Base-by-base conservation (phyloP, 2,329 filamentous ascomycete species). In the Colletotrichum tropicicola region DNA sequence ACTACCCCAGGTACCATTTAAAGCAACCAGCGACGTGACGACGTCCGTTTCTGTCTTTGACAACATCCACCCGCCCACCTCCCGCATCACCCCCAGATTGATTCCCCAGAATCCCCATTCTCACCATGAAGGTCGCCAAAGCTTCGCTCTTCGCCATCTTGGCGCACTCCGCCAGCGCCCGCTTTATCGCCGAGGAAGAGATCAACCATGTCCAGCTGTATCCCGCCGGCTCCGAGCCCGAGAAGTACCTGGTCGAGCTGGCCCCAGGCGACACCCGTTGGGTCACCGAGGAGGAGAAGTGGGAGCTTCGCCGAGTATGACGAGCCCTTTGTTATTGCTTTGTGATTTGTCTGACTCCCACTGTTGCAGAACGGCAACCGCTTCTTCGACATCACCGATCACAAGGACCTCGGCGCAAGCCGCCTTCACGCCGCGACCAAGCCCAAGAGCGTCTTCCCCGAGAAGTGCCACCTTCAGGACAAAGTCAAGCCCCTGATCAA, bases 281-380 rank as follows among this genome's bases (percentile, higher is more conserved):
- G 92, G 91, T 98, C 30, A 97, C 93, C 0, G 95, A 98, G 73
- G 92, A 97, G 35, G 90, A 98, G 81, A 99, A 98, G 80, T 98
- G 95, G 94, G 89, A 91, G 77, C 82, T 98, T 68, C 90, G 92
- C 73, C 86, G 93, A 70, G 94, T 97, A 85, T 62, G 88, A 4
- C 23, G 2, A 10, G 15, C 30, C 3, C 21, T 6, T 6, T 43
- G 48, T 6, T 8, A 9, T 28, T 32, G n/a, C 12, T 25, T 10
- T 37, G 19, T 12, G 2, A 25, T n/a, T 21, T 21, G 15, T 12
- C 47, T 57, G 35, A 61, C 45, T 5, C 27, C 5, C 6, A 6
- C 5, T 49, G n/a, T 19, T n/a, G 39, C 71, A 97, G 93, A 86
- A 92, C 75, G 94, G 94, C 72, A 85, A 90, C 70, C 92, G 90